Evolutionary conservation across 805 yeast species (phyloP), one percentile per base, ranked within the genome.

Genomic region (Monosporozyma unispora): DNA sequence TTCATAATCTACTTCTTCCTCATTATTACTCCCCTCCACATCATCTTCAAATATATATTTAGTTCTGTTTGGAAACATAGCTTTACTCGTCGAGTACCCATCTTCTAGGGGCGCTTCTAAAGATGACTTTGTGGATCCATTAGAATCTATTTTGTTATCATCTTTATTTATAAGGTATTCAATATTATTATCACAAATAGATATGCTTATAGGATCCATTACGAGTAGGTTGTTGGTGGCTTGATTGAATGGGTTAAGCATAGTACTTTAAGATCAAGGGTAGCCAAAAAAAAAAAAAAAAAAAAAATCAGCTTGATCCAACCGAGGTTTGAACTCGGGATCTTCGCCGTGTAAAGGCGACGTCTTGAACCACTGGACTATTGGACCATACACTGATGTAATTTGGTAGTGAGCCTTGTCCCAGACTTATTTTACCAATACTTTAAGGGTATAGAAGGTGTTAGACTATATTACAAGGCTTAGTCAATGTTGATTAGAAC

Each of bases 321-420:
- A 61, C 68, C 66, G 69, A 61, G 69, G 69, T 56, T 65, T 61
- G 69, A 65, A 65, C 69, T 61, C 69, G 67, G 68, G 69, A 64
- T 58, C 69, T 65, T 65, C 69, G 64, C 69, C 69, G 69, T 63
- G 69, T 63, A 65, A 65, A 65, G 69, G 69, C 64, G 69, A 65
- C 69, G 69, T 65, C 69, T 60, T 65, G 58, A 39, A 64, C 69
- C 69, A 63, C 69, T 65, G 66, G 69, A 63, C 69, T 67, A 65
- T 60, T 59, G 67, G 66, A 64, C 61, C 66, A 53, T 41, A 39
- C 42, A 39, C 42, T 39, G 42, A 21, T 39, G 42, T 39, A 39
- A 39, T 39, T 35, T 16, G 39, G 12, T 4, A 12, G 16, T 5
- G n/a, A 14, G 7, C 22, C 22, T 35, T 22, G 1, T 4, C 11